A percentile compares a stretch with the other conserved stretches of the same genome.
Evolutionary conservation across 169 alveolate genomes (phyloP).

Genomic region (Cystoisospora suis): DNA sequence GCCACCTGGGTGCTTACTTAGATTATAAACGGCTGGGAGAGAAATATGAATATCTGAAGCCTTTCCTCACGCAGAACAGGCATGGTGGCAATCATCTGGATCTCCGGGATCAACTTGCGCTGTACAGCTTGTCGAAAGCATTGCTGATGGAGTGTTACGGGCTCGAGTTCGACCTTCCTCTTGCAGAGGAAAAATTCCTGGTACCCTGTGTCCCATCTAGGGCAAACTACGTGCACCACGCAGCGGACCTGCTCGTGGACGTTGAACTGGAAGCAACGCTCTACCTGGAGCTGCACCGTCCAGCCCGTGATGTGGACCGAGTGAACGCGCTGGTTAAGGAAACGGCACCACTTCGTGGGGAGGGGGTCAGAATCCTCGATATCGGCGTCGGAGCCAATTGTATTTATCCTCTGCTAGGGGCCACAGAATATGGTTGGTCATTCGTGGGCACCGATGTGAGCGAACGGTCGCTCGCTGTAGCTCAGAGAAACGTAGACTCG

Average conservation of each 20-base stretch:
- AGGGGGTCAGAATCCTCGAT: slow-evolving; percentile 65
- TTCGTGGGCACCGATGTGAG: slow-evolving; percentile 73
- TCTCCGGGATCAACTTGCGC: background rate
- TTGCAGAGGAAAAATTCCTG: slow-evolving; percentile 26
- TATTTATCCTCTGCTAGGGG: slow-evolving; percentile 69
- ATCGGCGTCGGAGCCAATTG: slow-evolving; percentile 77
- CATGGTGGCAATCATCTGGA: background rate
- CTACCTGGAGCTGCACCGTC: background rate
- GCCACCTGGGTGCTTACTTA: slow-evolving; percentile 26
- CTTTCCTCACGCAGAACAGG: background rate
- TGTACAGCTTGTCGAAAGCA: background rate
- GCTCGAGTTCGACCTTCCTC: slow-evolving; percentile 28
- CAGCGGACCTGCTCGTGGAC: slow-evolving; percentile 69
- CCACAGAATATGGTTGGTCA: slow-evolving; percentile 66
- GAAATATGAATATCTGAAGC: background rate
- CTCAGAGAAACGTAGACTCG: slow-evolving; percentile 47
- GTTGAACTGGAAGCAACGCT: slow-evolving; percentile 21
- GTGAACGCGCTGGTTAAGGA: background rate
- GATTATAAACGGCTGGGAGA: slow-evolving; percentile 42
- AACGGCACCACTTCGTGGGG: slow-evolving; percentile 50
- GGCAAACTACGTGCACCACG: slow-evolving; percentile 72
- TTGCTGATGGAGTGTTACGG: slow-evolving; percentile 35
- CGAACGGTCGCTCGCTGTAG: slow-evolving; percentile 57
- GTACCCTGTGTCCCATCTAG: slow-evolving; percentile 72
- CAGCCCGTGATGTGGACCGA: background rate